These are phyloP conservation scores for Spatholobus suberectus DNA, from an alignment of 306 rosid genomes.

Conservation along the genomic window DNA sequence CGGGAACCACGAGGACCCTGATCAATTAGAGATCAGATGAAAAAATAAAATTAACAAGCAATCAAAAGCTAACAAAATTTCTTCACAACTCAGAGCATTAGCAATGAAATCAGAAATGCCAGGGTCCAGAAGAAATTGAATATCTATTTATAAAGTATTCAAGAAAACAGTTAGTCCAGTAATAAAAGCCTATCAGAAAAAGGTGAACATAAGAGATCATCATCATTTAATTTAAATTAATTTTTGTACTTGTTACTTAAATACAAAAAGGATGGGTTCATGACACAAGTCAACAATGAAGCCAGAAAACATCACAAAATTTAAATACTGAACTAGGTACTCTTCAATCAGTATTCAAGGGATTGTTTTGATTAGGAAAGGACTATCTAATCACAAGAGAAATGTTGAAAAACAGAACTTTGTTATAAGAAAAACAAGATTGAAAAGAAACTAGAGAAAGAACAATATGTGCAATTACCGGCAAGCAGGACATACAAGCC, in stretches of 20 bases:
- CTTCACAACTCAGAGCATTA: background rate
- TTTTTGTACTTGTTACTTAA: background rate
- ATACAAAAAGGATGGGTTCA: background rate
- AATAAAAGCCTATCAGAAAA: background rate
- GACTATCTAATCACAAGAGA: background rate
- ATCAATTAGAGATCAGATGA: background rate
- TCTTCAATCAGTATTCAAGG: background rate
- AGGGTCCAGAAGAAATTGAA: background rate
- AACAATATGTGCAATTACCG: background rate
- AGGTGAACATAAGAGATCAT: background rate
- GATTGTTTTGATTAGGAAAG: background rate
- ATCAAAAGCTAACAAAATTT: background rate
- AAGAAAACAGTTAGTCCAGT: background rate
- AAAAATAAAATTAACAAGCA: background rate
- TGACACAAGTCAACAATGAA: background rate
- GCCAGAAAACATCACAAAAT: background rate
- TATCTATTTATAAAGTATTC: background rate
- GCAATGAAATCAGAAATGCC: background rate
- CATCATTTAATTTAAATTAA: background rate
- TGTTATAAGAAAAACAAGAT: background rate
- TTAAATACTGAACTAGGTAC: background rate
- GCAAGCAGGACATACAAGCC: background rate
- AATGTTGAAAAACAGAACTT: background rate
- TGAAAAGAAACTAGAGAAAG: background rate
- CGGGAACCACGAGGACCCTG: conserved; percentile 87